Conservation (phyloP, 441 rosid genomes). For the Jatropha podagrica region DNA sequence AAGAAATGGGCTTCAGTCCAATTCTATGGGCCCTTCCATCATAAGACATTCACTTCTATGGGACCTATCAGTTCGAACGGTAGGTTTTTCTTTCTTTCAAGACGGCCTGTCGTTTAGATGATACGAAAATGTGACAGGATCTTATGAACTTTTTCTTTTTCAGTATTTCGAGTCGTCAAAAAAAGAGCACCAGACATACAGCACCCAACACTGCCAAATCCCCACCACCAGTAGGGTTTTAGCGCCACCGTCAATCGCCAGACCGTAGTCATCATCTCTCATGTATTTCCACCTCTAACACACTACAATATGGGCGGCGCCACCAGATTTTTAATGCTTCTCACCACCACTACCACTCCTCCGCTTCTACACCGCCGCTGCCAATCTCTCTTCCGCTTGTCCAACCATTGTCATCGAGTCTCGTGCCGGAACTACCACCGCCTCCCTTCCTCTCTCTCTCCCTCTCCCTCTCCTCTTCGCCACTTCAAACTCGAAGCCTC, state of each 20-base stretch:
- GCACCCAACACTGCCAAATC: background rate
- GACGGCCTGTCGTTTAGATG: no score
- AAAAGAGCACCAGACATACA: no score
- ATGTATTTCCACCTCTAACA: conserved; percentile 6
- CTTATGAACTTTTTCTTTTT: no score
- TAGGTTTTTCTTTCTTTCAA: no score
- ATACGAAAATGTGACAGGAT: no score
- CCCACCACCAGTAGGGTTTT: conserved; percentile 18
- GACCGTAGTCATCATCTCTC: background rate
- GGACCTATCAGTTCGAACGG: no score
- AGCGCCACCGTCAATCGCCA: background rate
- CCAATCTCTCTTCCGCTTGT: conserved; percentile 19
- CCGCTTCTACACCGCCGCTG: conserved; percentile 33
- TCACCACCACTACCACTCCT: conserved; percentile 43
- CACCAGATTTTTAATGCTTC: conserved; percentile 58
- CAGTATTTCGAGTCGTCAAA: no score
- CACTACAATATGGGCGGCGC: conserved; percentile 50
- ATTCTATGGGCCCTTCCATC: no score
- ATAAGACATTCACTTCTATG: no score
- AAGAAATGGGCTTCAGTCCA: no score
- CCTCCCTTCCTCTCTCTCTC: conserved; percentile 14
- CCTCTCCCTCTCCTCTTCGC: conserved; percentile 20
- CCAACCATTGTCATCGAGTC: conserved; percentile 18
- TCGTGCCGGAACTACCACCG: conserved; percentile 15
- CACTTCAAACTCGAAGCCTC: conserved; percentile 23